These are phyloP conservation scores for Tephrocybe sp. DNA, from an alignment of 768 basidiomycete species.

Conservation along the genomic window DNA sequence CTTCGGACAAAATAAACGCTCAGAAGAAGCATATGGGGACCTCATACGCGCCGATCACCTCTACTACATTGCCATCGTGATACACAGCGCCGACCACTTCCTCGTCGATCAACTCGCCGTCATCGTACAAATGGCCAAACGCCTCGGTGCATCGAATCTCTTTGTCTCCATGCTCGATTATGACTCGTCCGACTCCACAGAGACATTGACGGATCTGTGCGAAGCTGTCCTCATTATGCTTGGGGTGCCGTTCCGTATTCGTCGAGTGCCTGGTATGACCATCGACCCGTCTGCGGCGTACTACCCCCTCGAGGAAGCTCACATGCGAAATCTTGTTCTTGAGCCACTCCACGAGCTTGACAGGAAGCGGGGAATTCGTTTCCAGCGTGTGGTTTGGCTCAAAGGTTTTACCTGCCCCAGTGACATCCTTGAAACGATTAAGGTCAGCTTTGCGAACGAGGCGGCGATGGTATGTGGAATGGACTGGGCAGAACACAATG, in stretches of 20 bases:
- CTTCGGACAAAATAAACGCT: conserved; percentile 81
- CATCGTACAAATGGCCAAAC: conserved; percentile 92
- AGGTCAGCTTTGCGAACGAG: conserved; percentile 85
- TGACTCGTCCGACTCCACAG: conserved; percentile 92
- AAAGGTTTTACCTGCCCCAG: conserved; percentile 99
- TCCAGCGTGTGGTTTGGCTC: conserved; percentile 92
- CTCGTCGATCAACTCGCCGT: conserved; percentile 97
- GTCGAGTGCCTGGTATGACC: conserved; percentile 92
- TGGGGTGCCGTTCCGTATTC: conserved; percentile 89
- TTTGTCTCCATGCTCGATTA: conserved; percentile 99
- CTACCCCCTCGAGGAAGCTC: conserved; percentile 93
- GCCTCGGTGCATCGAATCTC: conserved; percentile 83
- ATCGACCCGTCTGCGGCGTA: conserved; percentile 83
- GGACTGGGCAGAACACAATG: conserved; percentile 99
- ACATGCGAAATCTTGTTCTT: conserved; percentile 88
- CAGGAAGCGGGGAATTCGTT: conserved; percentile 73
- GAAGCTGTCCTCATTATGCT: conserved; percentile 93
- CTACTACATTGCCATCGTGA: conserved; percentile 92
- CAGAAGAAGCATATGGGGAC: conserved; percentile 85
- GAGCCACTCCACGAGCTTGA: conserved; percentile 87
- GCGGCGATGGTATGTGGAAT: conserved; percentile 99
- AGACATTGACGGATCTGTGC: conserved; percentile 89
- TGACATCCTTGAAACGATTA: conserved; percentile 94
- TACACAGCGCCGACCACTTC: conserved; percentile 99
- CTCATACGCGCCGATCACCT: conserved; percentile 79